These are phyloP conservation scores for Chlorella ohadii DNA, from an alignment of 139 green algal species.

Conservation along the genomic window DNA sequence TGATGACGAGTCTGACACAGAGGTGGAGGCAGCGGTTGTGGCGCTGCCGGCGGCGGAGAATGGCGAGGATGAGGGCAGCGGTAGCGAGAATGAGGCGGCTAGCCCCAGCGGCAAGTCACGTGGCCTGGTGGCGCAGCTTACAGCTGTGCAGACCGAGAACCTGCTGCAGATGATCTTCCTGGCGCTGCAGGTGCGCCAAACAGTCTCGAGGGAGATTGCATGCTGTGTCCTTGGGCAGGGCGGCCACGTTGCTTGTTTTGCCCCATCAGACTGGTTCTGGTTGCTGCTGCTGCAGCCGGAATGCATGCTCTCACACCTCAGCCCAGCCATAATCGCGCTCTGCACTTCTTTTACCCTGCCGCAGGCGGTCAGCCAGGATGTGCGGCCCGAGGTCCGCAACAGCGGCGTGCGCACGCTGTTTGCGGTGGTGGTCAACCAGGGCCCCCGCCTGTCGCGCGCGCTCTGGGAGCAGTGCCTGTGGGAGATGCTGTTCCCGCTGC, in stretches of 20 bases:
- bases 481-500: slow-evolving; percentile 85
- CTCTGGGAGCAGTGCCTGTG: slow-evolving; percentile 81
- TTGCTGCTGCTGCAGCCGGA: too few species aligned
- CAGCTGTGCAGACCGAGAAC: slow-evolving; percentile 49
- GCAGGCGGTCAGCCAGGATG: slow-evolving; percentile 41
- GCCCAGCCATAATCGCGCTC: background rate
- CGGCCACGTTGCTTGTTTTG: too few species aligned
- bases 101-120: slow-evolving; percentile 1
- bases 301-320: background rate
- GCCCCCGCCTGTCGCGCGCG: slow-evolving; percentile 57
- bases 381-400: slow-evolving; percentile 84
- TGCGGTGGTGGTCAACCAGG: slow-evolving; percentile 79
- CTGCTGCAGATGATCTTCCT: slow-evolving; percentile 59
- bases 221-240: too few species aligned
- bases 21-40: slow-evolving; percentile 10
- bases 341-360: background rate
- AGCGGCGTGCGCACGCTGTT: slow-evolving; percentile 87
- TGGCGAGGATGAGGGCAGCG: background rate
- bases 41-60: background rate
- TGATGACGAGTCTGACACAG: slow-evolving; percentile 24
- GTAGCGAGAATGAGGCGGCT: background rate
- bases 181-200: slow-evolving; percentile 50
- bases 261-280: background rate
- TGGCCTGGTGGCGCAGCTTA: background rate
- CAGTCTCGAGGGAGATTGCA: too few species aligned